Conservation (phyloP, 176 grass and related monocot genomes). For the Oryza nivara region DNA sequence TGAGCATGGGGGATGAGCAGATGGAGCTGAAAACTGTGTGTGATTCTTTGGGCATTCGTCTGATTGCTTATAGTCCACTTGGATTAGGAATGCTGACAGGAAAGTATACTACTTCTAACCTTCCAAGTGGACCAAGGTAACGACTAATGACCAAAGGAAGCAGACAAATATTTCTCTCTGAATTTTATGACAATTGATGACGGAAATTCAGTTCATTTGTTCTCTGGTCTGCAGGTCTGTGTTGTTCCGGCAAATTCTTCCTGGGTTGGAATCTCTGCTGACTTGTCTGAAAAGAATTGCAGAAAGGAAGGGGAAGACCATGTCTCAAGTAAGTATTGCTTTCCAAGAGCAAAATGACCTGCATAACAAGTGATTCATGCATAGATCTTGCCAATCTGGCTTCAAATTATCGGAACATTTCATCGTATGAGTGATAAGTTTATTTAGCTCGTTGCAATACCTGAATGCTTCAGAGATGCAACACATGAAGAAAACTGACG, state of each 20-base stretch:
- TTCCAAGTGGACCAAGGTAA: conserved; percentile 79
- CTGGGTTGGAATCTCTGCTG: conserved; percentile 73
- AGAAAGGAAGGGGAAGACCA: conserved; percentile 77
- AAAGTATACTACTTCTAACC: conserved; percentile 72
- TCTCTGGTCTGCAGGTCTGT: conserved; percentile 55
- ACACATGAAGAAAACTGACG: conserved; percentile 1
- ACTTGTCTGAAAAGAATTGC: conserved; percentile 59
- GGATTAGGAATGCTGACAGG: conserved; percentile 85
- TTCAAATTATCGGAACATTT: neutral
- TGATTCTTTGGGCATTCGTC: conserved; percentile 69
- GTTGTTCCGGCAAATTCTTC: conserved; percentile 92
- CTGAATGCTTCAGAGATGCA: neutral
- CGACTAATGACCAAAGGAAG: conserved; percentile 1
- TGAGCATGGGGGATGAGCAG: conserved; percentile 82
- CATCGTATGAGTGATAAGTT: neutral
- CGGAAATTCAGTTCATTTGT: conserved; percentile 6
- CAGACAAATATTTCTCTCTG: conserved; percentile 6
- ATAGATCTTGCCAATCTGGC: neutral
- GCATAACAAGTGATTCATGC: neutral
- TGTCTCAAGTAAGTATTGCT: conserved; percentile 70
- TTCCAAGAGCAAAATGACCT: neutral
- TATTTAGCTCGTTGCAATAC: neutral
- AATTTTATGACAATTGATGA: neutral
- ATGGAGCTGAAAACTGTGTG: conserved; percentile 85
- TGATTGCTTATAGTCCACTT: conserved; percentile 91